These are phyloP conservation scores for Eucalyptus melliodora DNA, from an alignment of 345 rosid genomes.

Conservation along the genomic window DNA sequence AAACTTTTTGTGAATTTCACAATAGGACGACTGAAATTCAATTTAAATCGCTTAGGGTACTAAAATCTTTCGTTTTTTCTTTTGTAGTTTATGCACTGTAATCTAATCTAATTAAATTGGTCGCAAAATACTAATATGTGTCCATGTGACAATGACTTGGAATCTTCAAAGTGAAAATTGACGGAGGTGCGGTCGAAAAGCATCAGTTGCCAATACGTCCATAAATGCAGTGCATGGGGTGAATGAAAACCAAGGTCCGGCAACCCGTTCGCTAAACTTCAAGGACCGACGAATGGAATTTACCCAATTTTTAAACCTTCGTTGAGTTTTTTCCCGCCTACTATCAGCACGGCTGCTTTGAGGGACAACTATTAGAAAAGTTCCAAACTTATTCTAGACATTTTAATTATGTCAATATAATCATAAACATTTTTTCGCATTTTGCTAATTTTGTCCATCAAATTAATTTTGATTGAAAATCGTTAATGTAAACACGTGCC, in stretches of 20 bases:
- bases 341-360: not conserved
- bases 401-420: not conserved
- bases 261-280: not conserved
- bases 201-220: not conserved
- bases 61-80: not conserved
- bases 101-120: not conserved
- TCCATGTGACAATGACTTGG: not conserved
- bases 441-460: not conserved
- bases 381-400: not conserved
- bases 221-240: not conserved
- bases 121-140: not conserved
- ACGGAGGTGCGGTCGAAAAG: not conserved
- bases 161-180: not conserved
- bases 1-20: not conserved
- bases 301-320: not conserved
- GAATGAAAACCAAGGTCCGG: not conserved
- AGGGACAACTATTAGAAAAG: not conserved
- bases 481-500: accelerated
- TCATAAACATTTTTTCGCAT: accelerated
- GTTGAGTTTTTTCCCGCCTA: not conserved
- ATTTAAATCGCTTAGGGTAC: not conserved
- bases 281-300: not conserved
- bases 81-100: not conserved
- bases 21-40: not conserved
- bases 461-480: accelerated